Percentiles rank a stretch among this genome's conserved stretches.
Conservation (phyloP, 1,139 yeast genomes). For the Zygosaccharomyces sapae region DNA sequence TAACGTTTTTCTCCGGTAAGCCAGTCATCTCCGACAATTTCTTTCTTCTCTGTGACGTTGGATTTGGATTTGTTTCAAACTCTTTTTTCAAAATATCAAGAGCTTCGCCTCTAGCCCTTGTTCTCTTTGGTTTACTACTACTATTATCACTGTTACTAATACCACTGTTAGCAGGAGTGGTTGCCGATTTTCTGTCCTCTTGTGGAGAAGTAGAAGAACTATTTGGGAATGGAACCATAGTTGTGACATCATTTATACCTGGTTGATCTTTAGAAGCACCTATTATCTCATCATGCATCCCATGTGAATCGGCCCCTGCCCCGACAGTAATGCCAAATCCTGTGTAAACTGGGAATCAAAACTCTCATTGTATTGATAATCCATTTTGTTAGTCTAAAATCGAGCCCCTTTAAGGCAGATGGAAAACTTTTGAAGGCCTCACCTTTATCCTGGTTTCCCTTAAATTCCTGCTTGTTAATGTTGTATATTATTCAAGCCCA, state of each 20-base stretch:
- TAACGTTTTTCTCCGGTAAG: constrained; percentile 86
- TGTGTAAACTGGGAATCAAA: constrained; percentile 14
- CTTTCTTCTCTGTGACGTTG: constrained; percentile 62
- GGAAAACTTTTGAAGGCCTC: not conserved
- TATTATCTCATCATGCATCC: not conserved
- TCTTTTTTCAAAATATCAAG: constrained; percentile 64
- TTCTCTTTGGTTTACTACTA: constrained; percentile 36
- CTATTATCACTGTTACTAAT: not conserved
- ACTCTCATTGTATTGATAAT: constrained; percentile 14
- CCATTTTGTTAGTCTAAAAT: constrained; percentile 7
- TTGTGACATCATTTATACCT: not conserved
- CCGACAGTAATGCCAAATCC: constrained; percentile 13
- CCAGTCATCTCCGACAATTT: constrained; percentile 70
- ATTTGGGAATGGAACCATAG: not conserved
- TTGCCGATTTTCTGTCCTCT: constrained; percentile 10
- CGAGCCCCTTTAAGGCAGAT: not conserved
- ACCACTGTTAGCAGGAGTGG: not conserved
- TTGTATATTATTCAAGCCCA: not conserved
- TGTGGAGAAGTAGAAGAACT: constrained; percentile 3
- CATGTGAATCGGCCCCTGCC: constrained; percentile 7
- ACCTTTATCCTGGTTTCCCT: not conserved
- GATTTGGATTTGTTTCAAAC: constrained; percentile 69
- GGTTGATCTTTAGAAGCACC: not conserved
- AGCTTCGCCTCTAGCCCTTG: constrained; percentile 82
- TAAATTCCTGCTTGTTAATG: not conserved